Evolutionary conservation across 805 yeast genomes (phyloP).

Genomic region (Barnettozyma californica): DNA sequence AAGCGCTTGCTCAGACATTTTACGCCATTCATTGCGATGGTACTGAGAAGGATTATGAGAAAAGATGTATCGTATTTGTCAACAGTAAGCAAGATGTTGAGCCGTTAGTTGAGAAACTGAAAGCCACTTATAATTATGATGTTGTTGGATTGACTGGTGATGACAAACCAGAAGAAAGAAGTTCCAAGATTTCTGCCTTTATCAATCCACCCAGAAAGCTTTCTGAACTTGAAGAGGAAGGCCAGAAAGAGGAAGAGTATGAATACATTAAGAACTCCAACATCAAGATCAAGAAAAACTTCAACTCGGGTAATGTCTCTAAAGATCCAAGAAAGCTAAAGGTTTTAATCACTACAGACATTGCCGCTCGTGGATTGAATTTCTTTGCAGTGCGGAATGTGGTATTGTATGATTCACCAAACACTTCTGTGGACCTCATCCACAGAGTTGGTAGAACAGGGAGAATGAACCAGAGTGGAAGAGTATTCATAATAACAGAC

Average conservation of each 20-base stretch:
- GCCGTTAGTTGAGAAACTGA: constrained; percentile 51
- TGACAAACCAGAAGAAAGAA: constrained; percentile 56
- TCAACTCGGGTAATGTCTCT: not conserved
- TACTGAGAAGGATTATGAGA: constrained; percentile 68
- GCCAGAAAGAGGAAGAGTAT: constrained; percentile 9
- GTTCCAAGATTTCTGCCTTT: constrained; percentile 52
- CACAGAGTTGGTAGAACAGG: constrained; percentile 96
- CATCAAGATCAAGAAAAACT: constrained; percentile 21
- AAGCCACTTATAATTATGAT: constrained; percentile 46
- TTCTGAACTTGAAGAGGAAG: constrained; percentile 1
- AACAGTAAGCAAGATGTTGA: constrained; percentile 64
- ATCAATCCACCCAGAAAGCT: constrained; percentile 51
- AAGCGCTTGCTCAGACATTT: constrained; percentile 83
- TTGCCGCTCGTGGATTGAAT: constrained; percentile 86
- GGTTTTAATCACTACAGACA: constrained; percentile 81
- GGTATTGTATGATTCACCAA: constrained; percentile 80
- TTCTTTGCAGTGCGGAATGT: constrained; percentile 79
- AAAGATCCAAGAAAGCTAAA: constrained; percentile 38
- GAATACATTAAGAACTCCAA: constrained; percentile 31
- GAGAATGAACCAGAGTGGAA: constrained; percentile 82
- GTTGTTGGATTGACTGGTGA: constrained; percentile 65
- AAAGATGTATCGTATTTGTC: constrained; percentile 80
- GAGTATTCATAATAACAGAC: constrained; percentile 76
- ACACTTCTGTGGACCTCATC: constrained; percentile 75
- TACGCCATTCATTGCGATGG: constrained; percentile 83